These are phyloP conservation scores for Penicillium bialowiezense DNA, from an alignment of 495 filamentous ascomycete species.

Conservation along the genomic window DNA sequence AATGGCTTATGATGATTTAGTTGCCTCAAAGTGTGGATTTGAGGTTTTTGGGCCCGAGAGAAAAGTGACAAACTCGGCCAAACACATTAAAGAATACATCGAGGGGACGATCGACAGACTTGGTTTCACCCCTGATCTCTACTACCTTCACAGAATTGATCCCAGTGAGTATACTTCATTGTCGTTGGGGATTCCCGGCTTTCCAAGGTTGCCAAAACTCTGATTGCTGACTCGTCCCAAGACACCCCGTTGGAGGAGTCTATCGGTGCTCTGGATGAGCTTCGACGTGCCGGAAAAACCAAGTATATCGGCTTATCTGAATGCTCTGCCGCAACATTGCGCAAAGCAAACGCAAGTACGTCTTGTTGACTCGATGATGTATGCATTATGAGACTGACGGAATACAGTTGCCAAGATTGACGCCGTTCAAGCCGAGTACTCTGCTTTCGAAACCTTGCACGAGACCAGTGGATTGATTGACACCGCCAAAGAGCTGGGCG, in stretches of 20 bases:
- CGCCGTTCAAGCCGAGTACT: conserved; percentile 49
- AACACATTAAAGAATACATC: conserved; percentile 49
- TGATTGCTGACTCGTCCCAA: no score
- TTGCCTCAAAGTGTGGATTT: no score
- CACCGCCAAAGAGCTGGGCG: conserved; percentile 35
- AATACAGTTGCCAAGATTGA: conserved; percentile 51
- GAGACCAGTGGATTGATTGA: conserved; percentile 40
- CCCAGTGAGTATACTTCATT: conserved; percentile 42
- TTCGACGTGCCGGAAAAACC: conserved; percentile 44
- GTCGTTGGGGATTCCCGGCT: no score
- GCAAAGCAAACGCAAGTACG: conserved; percentile 42
- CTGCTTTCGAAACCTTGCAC: conserved; percentile 47
- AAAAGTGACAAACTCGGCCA: conserved; percentile 32
- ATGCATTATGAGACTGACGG: no score
- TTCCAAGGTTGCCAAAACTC: no score
- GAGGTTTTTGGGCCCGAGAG: no score
- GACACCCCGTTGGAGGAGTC: conserved; percentile 29
- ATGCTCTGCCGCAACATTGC: conserved; percentile 41
- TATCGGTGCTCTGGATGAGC: conserved; percentile 41
- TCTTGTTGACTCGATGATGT: not conserved
- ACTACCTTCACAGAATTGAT: conserved; percentile 40
- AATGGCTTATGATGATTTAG: no score
- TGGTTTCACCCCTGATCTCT: conserved; percentile 47
- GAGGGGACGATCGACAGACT: conserved; percentile 50
- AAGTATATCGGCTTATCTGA: conserved; percentile 47